phyloP scores from a whole-genome alignment of 805 yeast species.

The Komagataella pseudopastoris region DNA sequence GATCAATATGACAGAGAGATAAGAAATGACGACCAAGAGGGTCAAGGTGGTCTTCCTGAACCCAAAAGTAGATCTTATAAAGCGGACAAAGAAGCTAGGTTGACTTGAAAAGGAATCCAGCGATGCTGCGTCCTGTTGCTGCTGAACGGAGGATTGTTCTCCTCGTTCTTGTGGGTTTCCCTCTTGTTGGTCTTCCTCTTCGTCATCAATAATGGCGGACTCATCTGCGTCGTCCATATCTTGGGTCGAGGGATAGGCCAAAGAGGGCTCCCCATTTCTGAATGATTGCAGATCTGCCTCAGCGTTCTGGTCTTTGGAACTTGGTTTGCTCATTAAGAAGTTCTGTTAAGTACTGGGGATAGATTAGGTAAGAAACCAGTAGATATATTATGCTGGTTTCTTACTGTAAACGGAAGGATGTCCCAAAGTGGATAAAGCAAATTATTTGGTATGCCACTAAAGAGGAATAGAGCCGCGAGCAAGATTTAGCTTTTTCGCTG shows the following conservation, averaged over 20 bases:
- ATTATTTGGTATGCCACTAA: not conserved
- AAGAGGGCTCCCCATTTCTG: not conserved
- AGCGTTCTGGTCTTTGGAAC: not conserved
- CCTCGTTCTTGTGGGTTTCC: not conserved
- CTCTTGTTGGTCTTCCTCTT: not conserved
- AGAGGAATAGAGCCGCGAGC: not conserved
- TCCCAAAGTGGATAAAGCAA: not conserved
- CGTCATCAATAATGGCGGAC: conserved; percentile 3
- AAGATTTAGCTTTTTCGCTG: not conserved
- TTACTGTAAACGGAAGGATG: not conserved
- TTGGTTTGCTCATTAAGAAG: not conserved
- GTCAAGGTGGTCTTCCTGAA: conserved; percentile 64
- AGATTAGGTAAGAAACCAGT: not conserved
- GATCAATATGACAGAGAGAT: conserved; percentile 22
- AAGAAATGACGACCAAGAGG: conserved; percentile 34
- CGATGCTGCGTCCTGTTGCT: not conserved
- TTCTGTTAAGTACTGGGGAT: not conserved
- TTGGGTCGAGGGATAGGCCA: not conserved
- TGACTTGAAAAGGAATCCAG: not conserved
- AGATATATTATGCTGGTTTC: not conserved
- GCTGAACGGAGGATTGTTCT: not conserved
- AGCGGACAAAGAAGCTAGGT: conserved; percentile 10
- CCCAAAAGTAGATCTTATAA: conserved; percentile 41
- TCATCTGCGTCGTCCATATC: not conserved
- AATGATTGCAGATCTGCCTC: not conserved